phyloP scores from a whole-genome alignment of 2,329 filamentous ascomycete genomes.

The Trichoderma pleuroti region DNA sequence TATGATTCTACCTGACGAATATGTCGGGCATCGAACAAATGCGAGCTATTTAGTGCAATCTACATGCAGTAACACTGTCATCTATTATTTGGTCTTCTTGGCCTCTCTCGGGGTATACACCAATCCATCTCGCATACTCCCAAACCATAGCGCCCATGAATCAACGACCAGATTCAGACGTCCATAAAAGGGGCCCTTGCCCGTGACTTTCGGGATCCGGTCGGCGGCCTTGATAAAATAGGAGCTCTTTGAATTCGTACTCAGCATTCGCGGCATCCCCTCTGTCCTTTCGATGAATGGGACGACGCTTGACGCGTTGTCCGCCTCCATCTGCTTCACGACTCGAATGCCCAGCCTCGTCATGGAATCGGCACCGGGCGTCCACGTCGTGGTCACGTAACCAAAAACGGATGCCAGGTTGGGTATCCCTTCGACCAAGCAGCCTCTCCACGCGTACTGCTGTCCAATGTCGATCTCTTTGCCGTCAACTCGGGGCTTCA shows the following conservation, averaged over 20 bases:
- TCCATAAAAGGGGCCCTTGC: slow-evolving; percentile 36
- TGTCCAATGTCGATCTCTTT: slow-evolving; percentile 43
- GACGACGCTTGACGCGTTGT: slow-evolving; percentile 42
- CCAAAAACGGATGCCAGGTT: slow-evolving; percentile 61
- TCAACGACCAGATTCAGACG: slow-evolving; percentile 31
- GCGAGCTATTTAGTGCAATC: background rate
- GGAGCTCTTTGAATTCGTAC: slow-evolving; percentile 31
- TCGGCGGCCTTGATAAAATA: slow-evolving; percentile 37
- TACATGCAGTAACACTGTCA: background rate
- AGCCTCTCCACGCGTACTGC: slow-evolving; percentile 60
- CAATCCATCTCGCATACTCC: slow-evolving; percentile 32
- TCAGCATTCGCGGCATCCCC: slow-evolving; percentile 26
- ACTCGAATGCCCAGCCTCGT: slow-evolving; percentile 48
- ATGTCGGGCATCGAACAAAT: background rate
- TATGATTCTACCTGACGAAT: background rate
- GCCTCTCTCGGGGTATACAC: slow-evolving; percentile 27
- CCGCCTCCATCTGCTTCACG: slow-evolving; percentile 50
- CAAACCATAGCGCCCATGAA: slow-evolving; percentile 30
- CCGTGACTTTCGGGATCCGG: slow-evolving; percentile 37
- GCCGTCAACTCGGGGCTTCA: slow-evolving; percentile 53
- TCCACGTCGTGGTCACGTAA: slow-evolving; percentile 66
- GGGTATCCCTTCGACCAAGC: slow-evolving; percentile 64
- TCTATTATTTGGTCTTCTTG: slow-evolving; percentile 24
- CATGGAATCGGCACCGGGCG: slow-evolving; percentile 57
- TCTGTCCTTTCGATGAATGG: slow-evolving; percentile 38